Conservation (phyloP, 129 eudicot species). For the Arctium minus region DNA sequence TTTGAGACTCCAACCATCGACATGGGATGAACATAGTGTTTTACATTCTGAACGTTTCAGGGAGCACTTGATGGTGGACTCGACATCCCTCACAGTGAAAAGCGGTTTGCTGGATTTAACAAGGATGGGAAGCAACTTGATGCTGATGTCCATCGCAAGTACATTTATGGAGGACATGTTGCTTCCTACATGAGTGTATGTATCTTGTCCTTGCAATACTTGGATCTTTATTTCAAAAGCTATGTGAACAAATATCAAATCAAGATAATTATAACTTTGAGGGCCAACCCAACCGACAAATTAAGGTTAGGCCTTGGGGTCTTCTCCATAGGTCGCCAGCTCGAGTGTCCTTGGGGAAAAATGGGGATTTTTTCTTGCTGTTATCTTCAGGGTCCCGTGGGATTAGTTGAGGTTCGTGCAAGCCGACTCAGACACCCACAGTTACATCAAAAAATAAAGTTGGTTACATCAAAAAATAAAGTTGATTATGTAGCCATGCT, state of each 20-base stretch:
- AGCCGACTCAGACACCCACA: no score
- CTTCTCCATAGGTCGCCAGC: no score
- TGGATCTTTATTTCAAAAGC: not conserved
- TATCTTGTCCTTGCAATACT: not conserved
- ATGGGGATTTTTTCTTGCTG: no score
- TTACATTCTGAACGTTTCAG: constrained; percentile 26
- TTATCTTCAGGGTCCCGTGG: no score
- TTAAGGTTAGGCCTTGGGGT: no score
- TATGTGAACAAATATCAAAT: not conserved
- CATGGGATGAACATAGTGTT: not conserved
- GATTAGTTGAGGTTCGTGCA: no score
- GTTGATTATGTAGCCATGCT: not conserved
- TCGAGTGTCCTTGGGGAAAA: no score
- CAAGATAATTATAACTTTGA: no score
- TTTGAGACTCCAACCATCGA: not conserved
- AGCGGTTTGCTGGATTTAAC: constrained; percentile 85
- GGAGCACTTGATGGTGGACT: constrained; percentile 99
- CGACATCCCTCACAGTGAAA: constrained; percentile 94
- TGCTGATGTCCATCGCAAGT: constrained; percentile 82
- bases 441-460: no score
- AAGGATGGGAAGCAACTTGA: constrained; percentile 87
- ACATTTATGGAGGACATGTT: constrained; percentile 89
- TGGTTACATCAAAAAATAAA: not conserved
- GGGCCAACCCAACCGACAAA: no score
- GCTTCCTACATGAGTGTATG: constrained; percentile 72